Conservation (phyloP, 1,139 yeast species). For the Schwanniomyces etchellsii region DNA sequence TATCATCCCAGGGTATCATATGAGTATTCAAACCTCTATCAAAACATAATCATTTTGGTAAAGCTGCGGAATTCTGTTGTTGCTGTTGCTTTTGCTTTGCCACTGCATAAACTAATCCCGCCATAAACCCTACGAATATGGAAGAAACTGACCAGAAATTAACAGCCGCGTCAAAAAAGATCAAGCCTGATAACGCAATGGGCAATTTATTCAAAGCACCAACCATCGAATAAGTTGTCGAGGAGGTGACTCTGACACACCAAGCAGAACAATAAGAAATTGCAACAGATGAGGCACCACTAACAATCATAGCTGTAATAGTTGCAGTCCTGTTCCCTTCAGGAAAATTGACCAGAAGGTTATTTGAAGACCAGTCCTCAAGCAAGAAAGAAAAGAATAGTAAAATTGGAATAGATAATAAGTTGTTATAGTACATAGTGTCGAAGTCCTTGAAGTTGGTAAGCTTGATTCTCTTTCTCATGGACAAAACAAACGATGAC, state of each 20-base stretch:
- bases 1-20: too few relatives aligned
- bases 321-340: slow-evolving; percentile 60
- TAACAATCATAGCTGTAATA: slow-evolving; percentile 76
- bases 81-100: slow-evolving; percentile 73
- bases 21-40: too few relatives aligned
- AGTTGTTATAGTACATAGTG: slow-evolving; percentile 96
- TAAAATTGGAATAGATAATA: slow-evolving; percentile 85
- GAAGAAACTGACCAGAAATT: slow-evolving; percentile 90
- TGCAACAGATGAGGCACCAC: slow-evolving; percentile 93
- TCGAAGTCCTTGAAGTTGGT: slow-evolving; percentile 97
- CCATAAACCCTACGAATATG: slow-evolving; percentile 84
- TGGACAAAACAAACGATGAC: slow-evolving; percentile 86
- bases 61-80: slow-evolving; percentile 41
- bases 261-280: slow-evolving; percentile 98
- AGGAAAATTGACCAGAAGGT: slow-evolving; percentile 75
- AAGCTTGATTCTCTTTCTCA: slow-evolving; percentile 96
- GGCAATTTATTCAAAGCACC: slow-evolving; percentile 98
- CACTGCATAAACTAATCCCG: slow-evolving; percentile 92
- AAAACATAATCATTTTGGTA: too few relatives aligned
- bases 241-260: slow-evolving; percentile 98
- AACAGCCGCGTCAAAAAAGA: slow-evolving; percentile 91
- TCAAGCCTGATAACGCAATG: slow-evolving; percentile 87
- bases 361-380: slow-evolving; percentile 90
- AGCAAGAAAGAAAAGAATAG: slow-evolving; percentile 65
- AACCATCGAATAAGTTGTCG: slow-evolving; percentile 98